Conservation (phyloP, 805 yeast species). For the Debaryomyces maramus region DNA sequence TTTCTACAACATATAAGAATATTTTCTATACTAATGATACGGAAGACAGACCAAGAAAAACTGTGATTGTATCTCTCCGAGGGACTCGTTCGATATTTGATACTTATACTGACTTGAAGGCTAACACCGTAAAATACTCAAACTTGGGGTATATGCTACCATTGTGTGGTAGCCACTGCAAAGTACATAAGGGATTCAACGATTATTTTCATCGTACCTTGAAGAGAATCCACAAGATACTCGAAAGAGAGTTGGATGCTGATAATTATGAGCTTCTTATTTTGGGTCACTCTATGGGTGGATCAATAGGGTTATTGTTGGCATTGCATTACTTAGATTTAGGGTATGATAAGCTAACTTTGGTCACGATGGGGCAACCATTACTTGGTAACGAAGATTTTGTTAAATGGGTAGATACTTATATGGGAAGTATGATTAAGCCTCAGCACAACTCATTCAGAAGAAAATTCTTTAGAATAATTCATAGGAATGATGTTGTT, state of each 20-base stretch:
- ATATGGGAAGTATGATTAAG: conserved; percentile 27
- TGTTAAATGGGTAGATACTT: conserved; percentile 34
- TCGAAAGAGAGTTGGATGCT: conserved; percentile 20
- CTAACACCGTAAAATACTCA: conserved; percentile 32
- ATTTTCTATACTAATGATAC: conserved; percentile 19
- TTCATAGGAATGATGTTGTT: conserved; percentile 26
- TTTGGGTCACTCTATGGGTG: conserved; percentile 42
- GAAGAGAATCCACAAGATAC: conserved; percentile 20
- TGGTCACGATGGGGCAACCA: conserved; percentile 49
- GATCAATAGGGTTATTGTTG: conserved; percentile 39
- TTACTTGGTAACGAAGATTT: conserved; percentile 41
- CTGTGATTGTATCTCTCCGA: conserved; percentile 36
- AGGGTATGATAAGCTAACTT: conserved; percentile 28
- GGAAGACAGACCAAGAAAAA: conserved; percentile 17
- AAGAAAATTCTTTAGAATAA: conserved; percentile 23
- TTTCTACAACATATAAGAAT: conserved; percentile 31
- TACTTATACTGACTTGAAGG: conserved; percentile 38
- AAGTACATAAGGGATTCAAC: conserved; percentile 40
- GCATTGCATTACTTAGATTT: conserved; percentile 36
- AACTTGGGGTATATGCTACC: conserved; percentile 23
- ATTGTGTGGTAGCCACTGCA: conserved; percentile 32
- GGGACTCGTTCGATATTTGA: conserved; percentile 46
- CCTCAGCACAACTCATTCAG: conserved; percentile 19
- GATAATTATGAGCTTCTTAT: conserved; percentile 23
- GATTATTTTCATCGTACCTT: conserved; percentile 30